phyloP scores from a whole-genome alignment of 1,139 yeast species.

The Kodamaea plutei region DNA sequence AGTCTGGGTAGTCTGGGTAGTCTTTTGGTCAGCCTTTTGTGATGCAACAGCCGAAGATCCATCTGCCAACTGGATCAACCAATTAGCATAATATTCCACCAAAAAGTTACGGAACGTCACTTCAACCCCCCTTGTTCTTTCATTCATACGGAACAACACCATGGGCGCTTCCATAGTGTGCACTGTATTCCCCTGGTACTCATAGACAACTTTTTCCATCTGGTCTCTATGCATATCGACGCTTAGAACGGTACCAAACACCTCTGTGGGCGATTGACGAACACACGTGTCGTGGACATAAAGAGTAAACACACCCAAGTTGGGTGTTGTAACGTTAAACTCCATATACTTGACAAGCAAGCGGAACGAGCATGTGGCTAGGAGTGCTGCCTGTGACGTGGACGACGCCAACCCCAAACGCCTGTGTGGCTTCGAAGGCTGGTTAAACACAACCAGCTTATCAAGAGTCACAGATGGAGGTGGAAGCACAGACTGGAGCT shows the following conservation, averaged over 20 bases:
- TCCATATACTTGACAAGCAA: constrained; percentile 21
- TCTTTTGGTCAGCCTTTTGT: too few relatives aligned
- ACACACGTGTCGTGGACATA: constrained; percentile 22
- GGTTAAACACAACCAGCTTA: too few relatives aligned
- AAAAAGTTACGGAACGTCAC: constrained; percentile 41
- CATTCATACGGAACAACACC: constrained; percentile 20
- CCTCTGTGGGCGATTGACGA: constrained; percentile 16
- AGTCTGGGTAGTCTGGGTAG: neutral
- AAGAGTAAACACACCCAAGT: constrained; percentile 45
- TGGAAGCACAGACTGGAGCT: too few relatives aligned
- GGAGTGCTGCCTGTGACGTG: neutral
- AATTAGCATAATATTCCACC: constrained; percentile 52
- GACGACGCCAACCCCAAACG: constrained; percentile 1
- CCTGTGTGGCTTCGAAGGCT: constrained; percentile 1
- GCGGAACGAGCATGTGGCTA: constrained; percentile 16
- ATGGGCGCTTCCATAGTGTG: constrained; percentile 17
- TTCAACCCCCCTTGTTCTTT: constrained; percentile 29
- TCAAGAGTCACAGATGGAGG: too few relatives aligned
- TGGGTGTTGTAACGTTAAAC: constrained; percentile 21
- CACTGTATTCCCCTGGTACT: constrained; percentile 20
- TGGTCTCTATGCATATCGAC: constrained; percentile 16
- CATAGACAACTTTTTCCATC: constrained; percentile 34
- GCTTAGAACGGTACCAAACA: constrained; percentile 22
- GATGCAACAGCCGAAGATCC: too few relatives aligned
- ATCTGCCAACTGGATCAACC: constrained; percentile 36